Evolutionary conservation across 2,329 filamentous ascomycete species (phyloP), one percentile per base, ranked within the genome.

Genomic region (Talaromyces rugulosus): DNA sequence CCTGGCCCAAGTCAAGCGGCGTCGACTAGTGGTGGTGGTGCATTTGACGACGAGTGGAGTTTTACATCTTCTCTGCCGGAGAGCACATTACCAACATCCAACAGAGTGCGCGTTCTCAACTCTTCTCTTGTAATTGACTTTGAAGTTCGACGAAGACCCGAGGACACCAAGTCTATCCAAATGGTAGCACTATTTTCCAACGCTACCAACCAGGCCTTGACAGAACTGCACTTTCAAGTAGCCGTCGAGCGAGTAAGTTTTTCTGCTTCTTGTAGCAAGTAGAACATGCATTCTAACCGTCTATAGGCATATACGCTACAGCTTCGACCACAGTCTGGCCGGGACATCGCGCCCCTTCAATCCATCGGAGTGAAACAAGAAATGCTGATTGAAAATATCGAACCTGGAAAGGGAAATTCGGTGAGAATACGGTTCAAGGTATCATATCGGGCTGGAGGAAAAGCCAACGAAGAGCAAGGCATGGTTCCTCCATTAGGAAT

Each of bases 371-470:
- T 99, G 58, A 90, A 87, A 40, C 95, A 98, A 77, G 84, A 87
- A 18, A 92, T 97, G 65, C 81, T 88, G 54, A 81, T 98, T 30
- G 87, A 91, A 67, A 88, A 92, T 1, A 88, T 92, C 1, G 87
- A 92, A 68, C 79, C 78, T 65, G 82, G 86, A 51, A 90, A 89
- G 71, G 95, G 95, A 1, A 87, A 86, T 61, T 84, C 82, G n/a
- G 88, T 96, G 64, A 96, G 96, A 79, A 85, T 99, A 78, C 83
- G 95, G 65, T 99, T 93, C 91, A 91, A 91, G 69, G 87, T 91
- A 30, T 86, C 89, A 5, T 98, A 97, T 77, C 86, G 85, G 70
- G 74, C 95, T 12, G 89, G 85, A 3, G 82, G 78, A 2, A 72
- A 82, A 66, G 71, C 74, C 64, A 88, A 86, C 73, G 88, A 89